phyloP scores from a whole-genome alignment of 164 flowering plant species.

The Vitis cinerea region DNA sequence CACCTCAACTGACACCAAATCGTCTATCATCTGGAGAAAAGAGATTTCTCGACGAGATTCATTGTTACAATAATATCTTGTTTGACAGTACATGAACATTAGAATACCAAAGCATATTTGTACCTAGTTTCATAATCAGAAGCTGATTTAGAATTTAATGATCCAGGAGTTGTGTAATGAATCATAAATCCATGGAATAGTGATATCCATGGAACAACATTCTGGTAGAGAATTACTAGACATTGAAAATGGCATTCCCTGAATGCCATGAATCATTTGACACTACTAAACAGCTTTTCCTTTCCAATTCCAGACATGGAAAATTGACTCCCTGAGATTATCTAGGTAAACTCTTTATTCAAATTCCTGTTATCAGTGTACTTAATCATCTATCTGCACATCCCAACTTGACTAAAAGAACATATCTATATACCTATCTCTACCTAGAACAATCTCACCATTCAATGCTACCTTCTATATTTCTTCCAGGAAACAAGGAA shows the following conservation, averaged over 20 bases:
- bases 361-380: no score
- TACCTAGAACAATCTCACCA: background rate
- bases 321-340: background rate
- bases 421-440: background rate
- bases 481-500: background rate
- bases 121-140: background rate
- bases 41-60: background rate
- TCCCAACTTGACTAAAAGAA: background rate
- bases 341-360: no score
- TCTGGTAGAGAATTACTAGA: background rate
- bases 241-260: background rate
- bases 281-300: background rate
- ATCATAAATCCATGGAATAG: background rate
- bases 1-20: slow-evolving; percentile 7
- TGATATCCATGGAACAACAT: background rate
- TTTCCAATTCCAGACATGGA: background rate
- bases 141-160: background rate
- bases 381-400: background rate
- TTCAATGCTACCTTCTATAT: background rate
- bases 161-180: background rate
- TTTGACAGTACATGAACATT: background rate
- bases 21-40: background rate
- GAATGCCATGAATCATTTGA: background rate
- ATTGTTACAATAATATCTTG: background rate
- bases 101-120: background rate